phyloP scores from a whole-genome alignment of 345 rosid genomes.

The Jatropha curcas region DNA sequence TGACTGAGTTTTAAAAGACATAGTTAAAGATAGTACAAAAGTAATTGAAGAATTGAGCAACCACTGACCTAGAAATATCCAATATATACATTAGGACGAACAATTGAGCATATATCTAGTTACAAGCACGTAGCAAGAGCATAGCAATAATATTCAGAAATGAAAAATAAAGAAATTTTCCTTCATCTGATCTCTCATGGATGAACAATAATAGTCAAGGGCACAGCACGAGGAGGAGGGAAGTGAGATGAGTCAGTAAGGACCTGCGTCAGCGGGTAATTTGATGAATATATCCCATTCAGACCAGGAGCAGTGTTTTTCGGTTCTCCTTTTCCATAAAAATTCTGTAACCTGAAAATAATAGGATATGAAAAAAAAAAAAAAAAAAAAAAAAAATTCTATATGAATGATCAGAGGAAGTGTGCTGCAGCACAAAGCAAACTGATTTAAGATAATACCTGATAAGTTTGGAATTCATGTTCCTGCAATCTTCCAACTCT shows the following conservation, averaged over 20 bases:
- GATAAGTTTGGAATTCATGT: constrained; percentile 57
- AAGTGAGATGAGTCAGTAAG: no score
- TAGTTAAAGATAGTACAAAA: constrained; percentile 17
- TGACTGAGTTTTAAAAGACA: constrained; percentile 18
- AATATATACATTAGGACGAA: no score
- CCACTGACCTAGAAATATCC: constrained; percentile 40
- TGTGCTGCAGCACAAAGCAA: not conserved
- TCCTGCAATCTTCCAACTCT: constrained; percentile 71
- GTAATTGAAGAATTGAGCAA: constrained; percentile 8
- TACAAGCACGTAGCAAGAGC: no score
- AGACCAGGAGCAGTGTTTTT: constrained; percentile 50
- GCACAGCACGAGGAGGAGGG: not conserved
- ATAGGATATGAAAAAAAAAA: constrained; percentile 16
- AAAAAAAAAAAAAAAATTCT: no score
- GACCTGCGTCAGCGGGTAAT: no score
- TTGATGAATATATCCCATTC: constrained; percentile 41
- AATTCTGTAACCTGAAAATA: constrained; percentile 62
- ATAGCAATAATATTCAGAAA: no score
- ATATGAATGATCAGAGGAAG: not conserved
- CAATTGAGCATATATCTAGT: no score
- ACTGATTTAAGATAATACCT: constrained; percentile 44
- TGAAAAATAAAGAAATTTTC: no score
- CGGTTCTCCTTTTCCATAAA: constrained; percentile 72
- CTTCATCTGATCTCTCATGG: no score
- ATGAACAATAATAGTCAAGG: no score